Evolutionary conservation across 139 green algal species (phyloP).

Genomic region (Tetraselmis chui): DNA sequence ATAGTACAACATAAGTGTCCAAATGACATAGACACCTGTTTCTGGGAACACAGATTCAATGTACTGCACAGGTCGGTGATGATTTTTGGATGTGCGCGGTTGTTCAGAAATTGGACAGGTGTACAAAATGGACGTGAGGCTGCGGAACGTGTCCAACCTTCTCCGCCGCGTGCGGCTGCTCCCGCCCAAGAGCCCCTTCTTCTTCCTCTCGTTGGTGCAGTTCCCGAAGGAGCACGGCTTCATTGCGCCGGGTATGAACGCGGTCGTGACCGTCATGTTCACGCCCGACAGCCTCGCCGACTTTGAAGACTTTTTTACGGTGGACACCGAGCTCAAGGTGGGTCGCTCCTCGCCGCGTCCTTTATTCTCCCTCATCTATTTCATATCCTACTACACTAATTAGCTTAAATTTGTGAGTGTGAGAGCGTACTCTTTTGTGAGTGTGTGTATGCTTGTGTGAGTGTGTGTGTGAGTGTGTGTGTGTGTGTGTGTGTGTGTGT

Average conservation of each 20-base stretch:
- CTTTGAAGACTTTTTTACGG: conserved; percentile 48
- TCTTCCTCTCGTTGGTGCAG: conserved; percentile 8
- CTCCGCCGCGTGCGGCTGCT: conserved; percentile 36
- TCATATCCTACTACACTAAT: no score
- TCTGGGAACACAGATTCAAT: no score
- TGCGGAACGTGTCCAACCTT: conserved; percentile 49
- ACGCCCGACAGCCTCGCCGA: conserved; percentile 56
- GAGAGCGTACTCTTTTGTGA: no score
- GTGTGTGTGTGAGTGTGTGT: no score
- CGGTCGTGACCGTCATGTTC: conserved; percentile 53
- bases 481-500: no score
- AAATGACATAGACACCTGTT: no score
- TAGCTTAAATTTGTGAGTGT: no score
- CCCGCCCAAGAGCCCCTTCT: conserved; percentile 26
- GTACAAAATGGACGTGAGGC: conserved; percentile 31
- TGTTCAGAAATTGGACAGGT: conserved; percentile 10
- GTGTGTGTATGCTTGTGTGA: no score
- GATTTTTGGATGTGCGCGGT: no score
- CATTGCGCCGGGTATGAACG: conserved; percentile 26
- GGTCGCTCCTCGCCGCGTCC: not conserved
- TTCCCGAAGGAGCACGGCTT: conserved; percentile 10
- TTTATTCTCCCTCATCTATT: no score
- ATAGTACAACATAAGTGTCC: no score
- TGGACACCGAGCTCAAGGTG: conserved; percentile 34
- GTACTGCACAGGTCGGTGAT: no score